These are phyloP conservation scores for Leishmania mexicana DNA, from an alignment of 208 protist genomes.

Conservation along the genomic window DNA sequence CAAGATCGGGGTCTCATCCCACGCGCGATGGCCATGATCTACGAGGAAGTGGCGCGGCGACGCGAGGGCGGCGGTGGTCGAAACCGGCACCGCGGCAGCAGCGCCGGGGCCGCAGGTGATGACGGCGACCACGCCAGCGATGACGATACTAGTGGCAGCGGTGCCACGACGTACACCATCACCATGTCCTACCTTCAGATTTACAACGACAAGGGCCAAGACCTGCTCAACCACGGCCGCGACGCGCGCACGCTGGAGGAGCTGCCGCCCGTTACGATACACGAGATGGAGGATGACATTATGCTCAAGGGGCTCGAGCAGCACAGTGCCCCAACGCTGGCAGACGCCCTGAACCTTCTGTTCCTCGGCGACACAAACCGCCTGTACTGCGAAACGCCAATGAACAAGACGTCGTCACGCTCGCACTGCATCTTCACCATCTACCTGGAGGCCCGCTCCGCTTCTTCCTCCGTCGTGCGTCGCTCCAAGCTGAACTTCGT, in stretches of 20 bases:
- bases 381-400: slow-evolving; percentile 88
- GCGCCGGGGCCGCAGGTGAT: not conserved
- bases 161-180: slow-evolving; percentile 39
- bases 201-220: slow-evolving; percentile 92
- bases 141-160: slow-evolving; percentile 7
- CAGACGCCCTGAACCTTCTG: slow-evolving; percentile 82
- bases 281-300: slow-evolving; percentile 68
- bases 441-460: slow-evolving; percentile 64
- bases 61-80: slow-evolving; percentile 29
- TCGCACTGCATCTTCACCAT: slow-evolving; percentile 94
- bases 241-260: slow-evolving; percentile 90
- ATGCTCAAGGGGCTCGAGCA: slow-evolving; percentile 67
- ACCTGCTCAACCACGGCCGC: slow-evolving; percentile 83
- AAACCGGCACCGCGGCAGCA: not conserved
- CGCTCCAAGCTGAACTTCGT: slow-evolving; percentile 87
- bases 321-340: slow-evolving; percentile 66
- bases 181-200: slow-evolving; percentile 89
- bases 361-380: slow-evolving; percentile 89
- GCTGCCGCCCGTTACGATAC: slow-evolving; percentile 64
- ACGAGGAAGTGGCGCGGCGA: slow-evolving; percentile 61
- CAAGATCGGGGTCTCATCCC: slow-evolving; percentile 89
- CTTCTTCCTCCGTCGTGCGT: slow-evolving; percentile 53
- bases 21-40: slow-evolving; percentile 81
- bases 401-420: slow-evolving; percentile 93
- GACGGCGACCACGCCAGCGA: not conserved